Evolutionary conservation across 1,139 yeast genomes (phyloP), one percentile per base, ranked within the genome.

Genomic region (Yamadazyma blattariae): DNA sequence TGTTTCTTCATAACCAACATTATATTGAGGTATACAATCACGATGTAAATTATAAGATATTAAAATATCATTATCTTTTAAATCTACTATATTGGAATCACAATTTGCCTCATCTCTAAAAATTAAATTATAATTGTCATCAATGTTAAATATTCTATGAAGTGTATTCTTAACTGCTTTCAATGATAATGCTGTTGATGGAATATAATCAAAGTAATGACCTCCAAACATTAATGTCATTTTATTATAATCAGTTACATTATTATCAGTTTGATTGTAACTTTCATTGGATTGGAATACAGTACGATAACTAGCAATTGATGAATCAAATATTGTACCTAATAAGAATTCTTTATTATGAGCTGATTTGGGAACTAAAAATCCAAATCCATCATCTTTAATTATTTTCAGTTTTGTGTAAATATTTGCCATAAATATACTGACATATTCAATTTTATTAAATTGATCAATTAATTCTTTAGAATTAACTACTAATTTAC

Each of bases 201-300:
- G 84, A 2, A 72, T 52, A 3, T 61, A 63, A 10, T 51, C 40
- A 11, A 55, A 42, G 41, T 59, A 64, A 51, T 73, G 71, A 1
- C 97, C 97, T 1, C 97, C 97, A 54, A 88, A 63, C 97, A 92
- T 92, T 24, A 88, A 73, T 0, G 98, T 92, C 33, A 90, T 57
- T 46, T 85, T 87, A 6, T 87, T 38, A 45, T 82, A 81, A 1
- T 19, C 22, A 9, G 27, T 18, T 7, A 5, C 19, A 7, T 17
- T 17, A 17, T 17, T 17, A 5, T 5, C 7, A 5, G 5, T 7
- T 5, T 17, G 5, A 5, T 5, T 7, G 5, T 17, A 5, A 5
- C 7, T 17, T 17, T 5, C 19, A 17, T 17, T 7, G 5, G 19
- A 17, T 27, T 26, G 13, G 4, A 30, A 21, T 7, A 23, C 9